phyloP scores from a whole-genome alignment of 768 basidiomycete genomes.

The Naematelia aurantialba region DNA sequence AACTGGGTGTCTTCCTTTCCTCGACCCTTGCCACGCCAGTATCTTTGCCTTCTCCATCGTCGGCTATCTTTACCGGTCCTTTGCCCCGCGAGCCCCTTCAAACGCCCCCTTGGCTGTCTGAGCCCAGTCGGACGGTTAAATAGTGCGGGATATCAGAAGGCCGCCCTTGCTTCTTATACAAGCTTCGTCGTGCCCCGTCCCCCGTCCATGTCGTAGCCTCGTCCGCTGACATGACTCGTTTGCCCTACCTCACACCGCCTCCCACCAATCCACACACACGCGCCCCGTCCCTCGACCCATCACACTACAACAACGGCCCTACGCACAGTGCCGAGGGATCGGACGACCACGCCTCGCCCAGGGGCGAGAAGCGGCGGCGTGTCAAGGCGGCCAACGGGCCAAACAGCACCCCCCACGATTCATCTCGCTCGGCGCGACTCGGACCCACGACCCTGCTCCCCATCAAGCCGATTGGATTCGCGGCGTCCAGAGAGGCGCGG shows the following conservation, averaged over 20 bases:
- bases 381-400: slow-evolving; percentile 5
- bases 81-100: not conserved
- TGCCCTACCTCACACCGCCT: slow-evolving; percentile 34
- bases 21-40: not conserved
- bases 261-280: slow-evolving; percentile 28
- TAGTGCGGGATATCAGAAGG: not conserved
- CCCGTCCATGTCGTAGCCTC: not conserved
- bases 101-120: not conserved
- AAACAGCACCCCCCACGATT: not conserved
- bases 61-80: not conserved
- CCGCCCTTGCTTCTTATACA: slow-evolving; percentile 3
- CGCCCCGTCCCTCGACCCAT: slow-evolving; percentile 2
- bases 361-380: slow-evolving; percentile 24
- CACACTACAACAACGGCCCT: not conserved
- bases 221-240: not conserved
- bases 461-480: slow-evolving; percentile 45
- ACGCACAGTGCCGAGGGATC: slow-evolving; percentile 8
- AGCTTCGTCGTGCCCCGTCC: not conserved
- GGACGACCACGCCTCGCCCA: slow-evolving; percentile 2
- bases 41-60: not conserved
- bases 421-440: not conserved
- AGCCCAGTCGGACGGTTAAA: not conserved
- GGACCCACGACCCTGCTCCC: slow-evolving; percentile 12
- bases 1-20: not conserved
- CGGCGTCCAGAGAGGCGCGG: slow-evolving; percentile 31